Evolutionary conservation across 306 rosid species (phyloP).

Genomic region (Ormosia emarginata): DNA sequence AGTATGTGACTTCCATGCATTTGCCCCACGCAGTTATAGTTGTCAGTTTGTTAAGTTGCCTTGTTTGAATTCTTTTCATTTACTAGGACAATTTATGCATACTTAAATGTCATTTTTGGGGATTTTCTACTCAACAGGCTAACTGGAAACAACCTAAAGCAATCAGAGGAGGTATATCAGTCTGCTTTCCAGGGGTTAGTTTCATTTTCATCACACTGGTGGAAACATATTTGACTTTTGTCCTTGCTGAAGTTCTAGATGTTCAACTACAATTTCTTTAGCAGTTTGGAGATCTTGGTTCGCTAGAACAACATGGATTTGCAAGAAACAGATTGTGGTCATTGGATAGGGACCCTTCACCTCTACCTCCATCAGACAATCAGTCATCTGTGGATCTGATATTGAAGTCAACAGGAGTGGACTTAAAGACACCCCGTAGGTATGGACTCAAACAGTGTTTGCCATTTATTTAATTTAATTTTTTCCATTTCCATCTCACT

Average conservation of each 20-base stretch:
- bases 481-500: not conserved
- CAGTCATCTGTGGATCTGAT: conserved; percentile 73
- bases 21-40: not conserved
- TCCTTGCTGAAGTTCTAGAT: not conserved
- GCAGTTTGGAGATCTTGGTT: conserved; percentile 69
- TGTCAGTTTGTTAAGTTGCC: not conserved
- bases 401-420: conserved; percentile 57
- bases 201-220: not conserved
- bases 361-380: conserved; percentile 53
- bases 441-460: conserved; percentile 11
- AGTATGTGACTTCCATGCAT: not conserved
- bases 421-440: conserved; percentile 63
- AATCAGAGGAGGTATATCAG: conserved; percentile 75
- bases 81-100: not conserved
- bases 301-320: conserved; percentile 56
- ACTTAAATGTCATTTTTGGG: not conserved
- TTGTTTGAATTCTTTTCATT: not conserved
- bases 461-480: not conserved
- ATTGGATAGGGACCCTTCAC: conserved; percentile 60
- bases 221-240: not conserved
- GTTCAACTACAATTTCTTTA: conserved; percentile 3
- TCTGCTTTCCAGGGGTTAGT: conserved; percentile 64
- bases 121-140: conserved; percentile 41
- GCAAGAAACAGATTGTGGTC: conserved; percentile 69
- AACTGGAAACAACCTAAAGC: conserved; percentile 59